These are phyloP conservation scores for Articulospora tetracladia DNA, from an alignment of 495 filamentous ascomycete species.

Conservation along the genomic window DNA sequence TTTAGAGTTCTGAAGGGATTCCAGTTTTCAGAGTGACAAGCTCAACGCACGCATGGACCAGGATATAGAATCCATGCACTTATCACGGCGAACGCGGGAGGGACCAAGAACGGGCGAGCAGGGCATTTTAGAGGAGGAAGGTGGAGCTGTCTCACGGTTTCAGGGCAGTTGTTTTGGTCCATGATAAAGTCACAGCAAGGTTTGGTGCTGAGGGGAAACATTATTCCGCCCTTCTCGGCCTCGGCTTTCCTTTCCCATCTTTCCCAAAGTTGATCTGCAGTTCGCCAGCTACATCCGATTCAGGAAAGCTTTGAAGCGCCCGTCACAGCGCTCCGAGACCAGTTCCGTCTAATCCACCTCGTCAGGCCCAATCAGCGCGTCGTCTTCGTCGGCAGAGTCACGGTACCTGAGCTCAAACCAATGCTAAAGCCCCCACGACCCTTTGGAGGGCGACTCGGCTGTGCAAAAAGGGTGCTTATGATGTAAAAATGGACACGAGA, in stretches of 20 bases:
- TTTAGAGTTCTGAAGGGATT: neutral
- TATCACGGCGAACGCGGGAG: too few relatives aligned
- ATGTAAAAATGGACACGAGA: constrained; percentile 19
- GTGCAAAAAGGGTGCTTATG: neutral
- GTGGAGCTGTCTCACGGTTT: too few relatives aligned
- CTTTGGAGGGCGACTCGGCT: neutral
- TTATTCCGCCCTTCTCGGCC: neutral
- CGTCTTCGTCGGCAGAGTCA: neutral
- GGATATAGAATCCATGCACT: neutral
- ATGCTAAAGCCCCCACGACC: neutral
- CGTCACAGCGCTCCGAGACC: neutral
- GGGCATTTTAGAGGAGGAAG: neutral
- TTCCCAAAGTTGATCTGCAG: neutral
- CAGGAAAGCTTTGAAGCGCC: neutral
- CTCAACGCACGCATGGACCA: neutral
- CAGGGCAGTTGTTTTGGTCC: too few relatives aligned
- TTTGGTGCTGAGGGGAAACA: too few relatives aligned
- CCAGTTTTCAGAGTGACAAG: neutral
- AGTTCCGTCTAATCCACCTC: neutral
- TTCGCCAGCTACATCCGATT: neutral
- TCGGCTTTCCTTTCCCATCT: neutral
- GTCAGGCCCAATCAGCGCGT: neutral
- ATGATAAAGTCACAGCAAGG: too few relatives aligned
- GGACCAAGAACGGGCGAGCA: neutral
- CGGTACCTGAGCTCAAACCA: constrained; percentile 12